phyloP scores from a whole-genome alignment of 257 asterid species.

The Solanum medicagineum region DNA sequence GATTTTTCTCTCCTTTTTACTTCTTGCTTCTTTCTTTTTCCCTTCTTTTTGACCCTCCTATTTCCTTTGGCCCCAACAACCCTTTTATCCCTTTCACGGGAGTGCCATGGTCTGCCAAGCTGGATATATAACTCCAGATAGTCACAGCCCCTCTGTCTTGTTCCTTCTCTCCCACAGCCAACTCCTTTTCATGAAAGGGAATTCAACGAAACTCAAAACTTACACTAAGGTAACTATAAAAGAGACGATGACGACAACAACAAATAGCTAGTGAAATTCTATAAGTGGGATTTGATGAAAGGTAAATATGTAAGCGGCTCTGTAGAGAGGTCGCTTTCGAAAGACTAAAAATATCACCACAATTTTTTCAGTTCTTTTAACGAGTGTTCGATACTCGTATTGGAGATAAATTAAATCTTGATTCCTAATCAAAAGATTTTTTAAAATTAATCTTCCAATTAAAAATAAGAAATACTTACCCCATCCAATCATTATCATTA shows the following conservation, averaged over 20 bases:
- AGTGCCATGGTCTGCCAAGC: slow-evolving; percentile 52
- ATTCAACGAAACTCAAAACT: slow-evolving; percentile 25
- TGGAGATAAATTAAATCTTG: background rate
- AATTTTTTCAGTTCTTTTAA: background rate
- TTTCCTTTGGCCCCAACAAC: slow-evolving; percentile 43
- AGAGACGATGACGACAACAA: too few species aligned
- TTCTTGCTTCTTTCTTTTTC: slow-evolving; percentile 1
- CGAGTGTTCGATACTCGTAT: background rate
- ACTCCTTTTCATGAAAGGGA: slow-evolving; percentile 51
- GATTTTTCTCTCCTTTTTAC: background rate
- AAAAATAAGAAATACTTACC: background rate
- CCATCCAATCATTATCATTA: background rate
- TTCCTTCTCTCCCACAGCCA: slow-evolving; percentile 29
- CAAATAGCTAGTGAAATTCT: too few species aligned
- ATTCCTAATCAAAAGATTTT: too few species aligned
- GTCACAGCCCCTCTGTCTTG: slow-evolving; percentile 23
- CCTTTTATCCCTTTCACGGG: slow-evolving; percentile 63
- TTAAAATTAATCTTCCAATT: too few species aligned
- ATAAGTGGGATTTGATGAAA: too few species aligned
- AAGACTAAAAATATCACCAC: too few species aligned
- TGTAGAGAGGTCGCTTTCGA: too few species aligned
- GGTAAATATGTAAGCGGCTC: too few species aligned
- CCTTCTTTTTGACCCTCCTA: slow-evolving; percentile 9
- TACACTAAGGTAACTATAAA: background rate
- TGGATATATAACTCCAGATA: slow-evolving; percentile 29